Conservation (phyloP, 345 rosid species). For the Salix dunnii region DNA sequence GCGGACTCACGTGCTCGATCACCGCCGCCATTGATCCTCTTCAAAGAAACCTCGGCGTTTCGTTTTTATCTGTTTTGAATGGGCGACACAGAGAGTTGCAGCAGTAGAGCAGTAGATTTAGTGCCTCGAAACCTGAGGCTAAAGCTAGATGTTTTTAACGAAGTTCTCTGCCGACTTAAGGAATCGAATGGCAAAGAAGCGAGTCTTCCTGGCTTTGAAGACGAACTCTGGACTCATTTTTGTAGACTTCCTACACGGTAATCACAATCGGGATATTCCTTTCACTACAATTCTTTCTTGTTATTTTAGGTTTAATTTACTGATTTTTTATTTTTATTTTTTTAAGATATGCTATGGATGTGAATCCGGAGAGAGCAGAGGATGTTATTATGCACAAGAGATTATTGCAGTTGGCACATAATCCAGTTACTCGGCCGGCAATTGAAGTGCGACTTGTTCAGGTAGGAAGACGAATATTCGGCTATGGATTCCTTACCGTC, state of each 20-base stretch:
- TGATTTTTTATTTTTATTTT: not conserved
- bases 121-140: conserved; percentile 39
- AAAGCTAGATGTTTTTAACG: conserved; percentile 43
- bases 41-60: not conserved
- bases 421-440: conserved; percentile 52
- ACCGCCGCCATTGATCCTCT: not conserved
- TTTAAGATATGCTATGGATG: conserved; percentile 60
- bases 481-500: not conserved
- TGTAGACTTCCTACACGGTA: conserved; percentile 53
- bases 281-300: not conserved
- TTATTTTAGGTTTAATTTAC: not conserved
- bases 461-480: conserved; percentile 31
- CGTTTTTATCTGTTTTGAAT: conserved; percentile 11
- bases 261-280: not conserved
- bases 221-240: conserved; percentile 62
- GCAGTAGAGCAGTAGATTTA: conserved; percentile 48
- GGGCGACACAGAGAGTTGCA: conserved; percentile 55
- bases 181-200: conserved; percentile 39
- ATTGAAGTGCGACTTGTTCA: conserved; percentile 58
- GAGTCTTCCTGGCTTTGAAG: conserved; percentile 43
- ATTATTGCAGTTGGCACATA: conserved; percentile 45
- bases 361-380: conserved; percentile 55
- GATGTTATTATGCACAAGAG: conserved; percentile 68
- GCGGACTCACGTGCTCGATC: not conserved
- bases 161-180: conserved; percentile 45